Base-by-base conservation (phyloP, 805 yeast species). In the Komagataella pastoris region DNA sequence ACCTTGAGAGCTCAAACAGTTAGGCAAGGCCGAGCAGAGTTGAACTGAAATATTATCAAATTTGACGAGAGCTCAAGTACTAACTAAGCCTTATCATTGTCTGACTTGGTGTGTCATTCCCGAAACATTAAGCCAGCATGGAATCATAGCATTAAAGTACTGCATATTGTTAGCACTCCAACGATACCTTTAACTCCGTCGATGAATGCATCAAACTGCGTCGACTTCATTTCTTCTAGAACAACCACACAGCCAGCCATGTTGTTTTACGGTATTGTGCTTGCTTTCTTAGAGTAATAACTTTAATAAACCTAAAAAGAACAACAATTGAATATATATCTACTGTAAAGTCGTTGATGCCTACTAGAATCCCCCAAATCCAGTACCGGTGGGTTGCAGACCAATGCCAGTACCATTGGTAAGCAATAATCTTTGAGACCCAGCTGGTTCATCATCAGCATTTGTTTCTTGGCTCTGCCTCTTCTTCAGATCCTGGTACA, bases 341-440 rank as follows among this genome's bases (percentile, higher is more conserved):
- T 44, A 7, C 17, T 30, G 14, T 30, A 30, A 10, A 30, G 14
- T 14, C 6, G n/a, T 30, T 30, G 40, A 10, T 12, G 7, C 14
- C 30, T 43, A n/a, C 53, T 58, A 69, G 52, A 72, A 71, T 21
- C 70, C 69, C 58, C 88, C 85, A 66, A 83, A 81, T 8, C 85
- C 86, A 62, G 79, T 73, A 51, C 89, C 89, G 43, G 88, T 83
- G 53, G 83, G 74, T 65, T 83, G 87, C 67, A 74, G 76, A 50
- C 65, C 59, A 52, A 67, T 59, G 18, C 63, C 68, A n/a, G 82
- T 70, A 51, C 95, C 93, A 62, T 84, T 87, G 48, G 95, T 88
- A 61, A 91, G 76, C 80, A 90, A 73, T 64, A 90, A 76, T 54
- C 89, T 84, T 61, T 82, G 85, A 48, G 73, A 77, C 44, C 80